phyloP scores from a whole-genome alignment of 176 grass and related monocot species.

The Metroxylon sagu region DNA sequence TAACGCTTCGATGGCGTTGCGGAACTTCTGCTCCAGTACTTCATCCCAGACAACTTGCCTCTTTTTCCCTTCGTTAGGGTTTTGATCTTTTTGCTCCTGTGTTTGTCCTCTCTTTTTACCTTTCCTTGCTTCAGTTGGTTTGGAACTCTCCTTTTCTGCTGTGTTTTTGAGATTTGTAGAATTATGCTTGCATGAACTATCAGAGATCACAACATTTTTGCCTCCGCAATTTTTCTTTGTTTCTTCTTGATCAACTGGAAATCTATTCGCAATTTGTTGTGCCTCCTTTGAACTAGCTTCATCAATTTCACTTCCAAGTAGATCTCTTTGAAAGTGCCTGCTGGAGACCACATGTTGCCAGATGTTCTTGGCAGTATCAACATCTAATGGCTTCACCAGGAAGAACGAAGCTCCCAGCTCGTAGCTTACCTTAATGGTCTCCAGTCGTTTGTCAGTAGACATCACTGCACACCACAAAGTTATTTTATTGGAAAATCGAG shows the following conservation, averaged over 20 bases:
- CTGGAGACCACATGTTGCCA: constrained; percentile 13
- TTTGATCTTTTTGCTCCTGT: neutral
- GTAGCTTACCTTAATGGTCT: constrained; percentile 1
- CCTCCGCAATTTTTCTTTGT: too few relatives aligned
- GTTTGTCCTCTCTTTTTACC: neutral
- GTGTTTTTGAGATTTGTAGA: neutral
- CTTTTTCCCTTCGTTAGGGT: neutral
- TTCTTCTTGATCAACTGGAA: too few relatives aligned
- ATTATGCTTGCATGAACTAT: neutral
- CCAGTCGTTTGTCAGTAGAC: neutral
- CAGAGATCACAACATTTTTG: neutral
- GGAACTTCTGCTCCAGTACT: constrained; percentile 23
- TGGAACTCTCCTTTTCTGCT: neutral
- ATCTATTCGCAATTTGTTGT: too few relatives aligned
- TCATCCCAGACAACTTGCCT: constrained; percentile 13
- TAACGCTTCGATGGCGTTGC: constrained; percentile 19
- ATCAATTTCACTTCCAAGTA: neutral
- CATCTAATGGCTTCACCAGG: constrained; percentile 21
- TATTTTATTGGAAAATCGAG: neutral
- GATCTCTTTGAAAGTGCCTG: neutral
- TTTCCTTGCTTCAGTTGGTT: neutral
- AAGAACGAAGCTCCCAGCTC: constrained; percentile 25
- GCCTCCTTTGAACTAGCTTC: too few relatives aligned
- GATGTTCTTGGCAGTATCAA: constrained; percentile 3
- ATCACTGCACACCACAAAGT: neutral